Conservation (phyloP, 805 yeast species). For the Diddensiella santjacobensis region DNA sequence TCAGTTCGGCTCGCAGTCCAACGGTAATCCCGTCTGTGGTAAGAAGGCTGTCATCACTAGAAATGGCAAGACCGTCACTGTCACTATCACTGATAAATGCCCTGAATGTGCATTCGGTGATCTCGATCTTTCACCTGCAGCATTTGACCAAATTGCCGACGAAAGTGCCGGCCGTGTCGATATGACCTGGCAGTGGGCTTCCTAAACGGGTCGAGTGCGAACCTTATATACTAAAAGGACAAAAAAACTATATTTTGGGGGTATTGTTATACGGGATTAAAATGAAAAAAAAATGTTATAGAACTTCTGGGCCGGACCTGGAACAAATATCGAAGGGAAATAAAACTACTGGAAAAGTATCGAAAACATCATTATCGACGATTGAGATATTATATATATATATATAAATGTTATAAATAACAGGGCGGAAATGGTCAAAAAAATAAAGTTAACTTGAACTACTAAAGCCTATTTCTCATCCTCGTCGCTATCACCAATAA, state of each 20-base stretch:
- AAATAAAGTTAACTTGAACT: too few relatives aligned
- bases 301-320: too few relatives aligned
- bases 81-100: constrained; percentile 56
- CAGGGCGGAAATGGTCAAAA: too few relatives aligned
- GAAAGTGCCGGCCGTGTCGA: constrained; percentile 50
- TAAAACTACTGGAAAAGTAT: too few relatives aligned
- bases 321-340: too few relatives aligned
- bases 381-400: too few relatives aligned
- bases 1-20: constrained; percentile 22
- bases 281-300: too few relatives aligned
- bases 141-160: constrained; percentile 51
- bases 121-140: constrained; percentile 60
- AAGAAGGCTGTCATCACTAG: constrained; percentile 25
- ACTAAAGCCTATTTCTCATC: constrained; percentile 28
- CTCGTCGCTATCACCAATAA: constrained; percentile 51
- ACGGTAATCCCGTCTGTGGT: constrained; percentile 18
- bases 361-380: too few relatives aligned
- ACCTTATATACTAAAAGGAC: too few relatives aligned
- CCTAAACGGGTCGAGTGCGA: too few relatives aligned
- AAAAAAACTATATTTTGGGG: too few relatives aligned
- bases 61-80: constrained; percentile 50
- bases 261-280: background rate
- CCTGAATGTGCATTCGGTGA: constrained; percentile 48
- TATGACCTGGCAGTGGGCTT: constrained; percentile 45
- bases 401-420: too few relatives aligned